phyloP scores from a whole-genome alignment of 148 eudicot genomes.

The Polygonum maritimum region DNA sequence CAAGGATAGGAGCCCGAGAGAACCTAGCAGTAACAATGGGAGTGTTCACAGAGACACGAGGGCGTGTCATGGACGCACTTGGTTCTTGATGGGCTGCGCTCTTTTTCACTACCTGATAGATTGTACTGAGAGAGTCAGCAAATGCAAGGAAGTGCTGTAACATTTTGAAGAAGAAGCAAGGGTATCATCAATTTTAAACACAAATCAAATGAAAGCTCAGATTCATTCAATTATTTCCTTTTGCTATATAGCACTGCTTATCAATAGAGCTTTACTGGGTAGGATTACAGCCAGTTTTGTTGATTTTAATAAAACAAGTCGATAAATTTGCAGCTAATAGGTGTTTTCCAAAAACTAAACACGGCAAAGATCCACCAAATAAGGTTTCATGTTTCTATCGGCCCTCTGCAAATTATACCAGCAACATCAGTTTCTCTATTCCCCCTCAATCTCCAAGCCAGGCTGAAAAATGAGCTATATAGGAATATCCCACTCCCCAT shows the following conservation, averaged over 20 bases:
- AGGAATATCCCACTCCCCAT: not conserved
- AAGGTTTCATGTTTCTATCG: too few species aligned
- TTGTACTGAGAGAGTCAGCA: too few species aligned
- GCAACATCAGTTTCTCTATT: not conserved
- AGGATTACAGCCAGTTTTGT: too few species aligned
- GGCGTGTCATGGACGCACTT: conserved; percentile 36
- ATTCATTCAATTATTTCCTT: not conserved
- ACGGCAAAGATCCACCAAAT: too few species aligned
- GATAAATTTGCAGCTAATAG: too few species aligned
- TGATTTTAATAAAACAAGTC: too few species aligned
- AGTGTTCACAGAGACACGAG: conserved; percentile 45
- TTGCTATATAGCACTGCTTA: not conserved
- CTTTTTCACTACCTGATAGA: conserved; percentile 58
- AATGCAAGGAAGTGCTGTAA: not conserved
- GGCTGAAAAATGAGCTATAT: not conserved
- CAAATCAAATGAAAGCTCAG: not conserved
- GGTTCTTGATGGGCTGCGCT: conserved; percentile 61
- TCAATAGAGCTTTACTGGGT: too few species aligned
- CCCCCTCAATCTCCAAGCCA: not conserved
- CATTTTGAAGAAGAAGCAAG: not conserved
- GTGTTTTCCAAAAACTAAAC: too few species aligned
- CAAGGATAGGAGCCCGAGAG: conserved; percentile 47
- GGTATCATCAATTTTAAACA: not conserved
- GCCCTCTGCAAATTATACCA: not conserved
- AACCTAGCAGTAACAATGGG: conserved; percentile 48